Conservation (phyloP, 2,329 filamentous ascomycete genomes). For the Arthrobotrys megalospora region DNA sequence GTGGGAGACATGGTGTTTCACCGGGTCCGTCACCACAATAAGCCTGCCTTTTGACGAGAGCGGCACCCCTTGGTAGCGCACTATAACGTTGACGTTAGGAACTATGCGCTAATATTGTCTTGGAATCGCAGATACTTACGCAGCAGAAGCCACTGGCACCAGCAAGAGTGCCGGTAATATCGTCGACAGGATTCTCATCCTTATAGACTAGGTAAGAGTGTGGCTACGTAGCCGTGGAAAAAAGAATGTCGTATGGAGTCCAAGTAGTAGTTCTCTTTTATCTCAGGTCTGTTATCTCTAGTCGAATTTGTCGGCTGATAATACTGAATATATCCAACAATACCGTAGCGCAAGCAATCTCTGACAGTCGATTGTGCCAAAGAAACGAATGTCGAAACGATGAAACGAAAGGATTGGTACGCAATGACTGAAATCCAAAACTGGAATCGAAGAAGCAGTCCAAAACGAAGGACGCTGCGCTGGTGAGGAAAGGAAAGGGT, state of each 20-base stretch:
- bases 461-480: slow-evolving; percentile 52
- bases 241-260: slow-evolving; percentile 23
- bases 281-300: background rate
- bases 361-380: slow-evolving; percentile 15
- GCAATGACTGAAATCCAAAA: slow-evolving; percentile 29
- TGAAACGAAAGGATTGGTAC: slow-evolving; percentile 40
- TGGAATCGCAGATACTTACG: slow-evolving; percentile 19
- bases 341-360: slow-evolving; percentile 4
- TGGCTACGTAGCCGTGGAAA: slow-evolving; percentile 9
- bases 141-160: slow-evolving; percentile 39
- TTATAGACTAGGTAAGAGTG: slow-evolving; percentile 6
- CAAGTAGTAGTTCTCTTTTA: background rate
- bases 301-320: slow-evolving; percentile 3
- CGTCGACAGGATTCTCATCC: slow-evolving; percentile 43
- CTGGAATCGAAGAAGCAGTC: slow-evolving; percentile 26
- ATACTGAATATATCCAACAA: slow-evolving; percentile 24
- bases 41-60: slow-evolving; percentile 1
- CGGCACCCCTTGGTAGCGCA: background rate
- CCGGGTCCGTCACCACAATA: background rate
- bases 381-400: slow-evolving; percentile 40
- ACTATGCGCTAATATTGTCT: background rate
- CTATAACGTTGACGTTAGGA: background rate
- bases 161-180: slow-evolving; percentile 52
- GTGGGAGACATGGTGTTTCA: background rate
- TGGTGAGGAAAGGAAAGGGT: slow-evolving; percentile 29